A percentile compares a stretch with the other conserved stretches of the same genome.
Evolutionary conservation across 2,329 filamentous ascomycete genomes (phyloP).

Genomic region (Aspergillus proliferans): DNA sequence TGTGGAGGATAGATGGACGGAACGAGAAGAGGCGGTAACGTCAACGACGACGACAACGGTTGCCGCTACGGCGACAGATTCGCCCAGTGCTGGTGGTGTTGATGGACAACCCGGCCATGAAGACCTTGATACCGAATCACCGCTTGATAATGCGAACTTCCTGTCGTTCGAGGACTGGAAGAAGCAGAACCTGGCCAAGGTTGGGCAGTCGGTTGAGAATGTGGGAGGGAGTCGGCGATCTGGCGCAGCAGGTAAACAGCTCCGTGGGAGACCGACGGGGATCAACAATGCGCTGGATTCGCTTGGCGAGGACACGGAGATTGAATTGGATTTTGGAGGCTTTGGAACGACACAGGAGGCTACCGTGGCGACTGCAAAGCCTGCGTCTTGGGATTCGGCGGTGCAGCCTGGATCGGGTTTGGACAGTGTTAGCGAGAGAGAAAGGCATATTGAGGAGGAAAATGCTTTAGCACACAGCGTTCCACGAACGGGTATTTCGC

Average conservation of each 20-base stretch:
- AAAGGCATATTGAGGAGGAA: conserved; percentile 12
- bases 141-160: conserved; percentile 71
- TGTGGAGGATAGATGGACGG: conserved; percentile 17
- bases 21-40: neutral
- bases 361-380: conserved; percentile 32
- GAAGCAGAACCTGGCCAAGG: conserved; percentile 79
- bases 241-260: conserved; percentile 44
- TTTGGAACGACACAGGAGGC: conserved; percentile 43
- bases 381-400: conserved; percentile 23
- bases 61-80: conserved; percentile 1
- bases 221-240: conserved; percentile 52
- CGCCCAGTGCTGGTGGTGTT: conserved; percentile 1
- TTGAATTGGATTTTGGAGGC: conserved; percentile 64
- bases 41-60: neutral
- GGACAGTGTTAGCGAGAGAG: conserved; percentile 17
- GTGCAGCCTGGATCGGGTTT: conserved; percentile 5
- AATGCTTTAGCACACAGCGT: conserved; percentile 39
- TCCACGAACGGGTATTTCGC: conserved; percentile 49
- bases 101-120: conserved; percentile 15
- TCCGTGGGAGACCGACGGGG: conserved; percentile 45
- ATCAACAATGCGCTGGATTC: conserved; percentile 67
- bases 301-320: conserved; percentile 82
- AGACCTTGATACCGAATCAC: conserved; percentile 57
- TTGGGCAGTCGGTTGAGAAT: conserved; percentile 69
- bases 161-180: conserved; percentile 99